Conservation (phyloP, 225 moss, liverwort and hornwort species). For the Physcomitrellopsis africana region DNA sequence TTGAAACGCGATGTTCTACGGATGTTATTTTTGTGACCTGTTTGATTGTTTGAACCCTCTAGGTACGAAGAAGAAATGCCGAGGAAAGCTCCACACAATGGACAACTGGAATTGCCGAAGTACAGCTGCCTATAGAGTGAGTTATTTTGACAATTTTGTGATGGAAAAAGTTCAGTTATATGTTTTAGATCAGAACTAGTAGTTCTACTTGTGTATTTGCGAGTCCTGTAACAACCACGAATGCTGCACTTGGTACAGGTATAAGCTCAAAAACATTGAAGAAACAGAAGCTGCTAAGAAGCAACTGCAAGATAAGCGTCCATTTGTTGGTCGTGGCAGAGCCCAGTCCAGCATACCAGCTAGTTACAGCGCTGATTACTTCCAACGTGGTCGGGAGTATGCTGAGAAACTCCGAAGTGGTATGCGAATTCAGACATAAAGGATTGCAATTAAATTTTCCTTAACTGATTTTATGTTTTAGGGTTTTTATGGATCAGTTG, state of each 20-base stretch:
- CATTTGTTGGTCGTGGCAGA: slow-evolving; percentile 84
- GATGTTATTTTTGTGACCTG: slow-evolving; percentile 6
- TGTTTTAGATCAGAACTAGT: background rate
- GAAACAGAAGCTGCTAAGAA: slow-evolving; percentile 99
- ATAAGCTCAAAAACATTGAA: slow-evolving; percentile 95
- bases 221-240: background rate
- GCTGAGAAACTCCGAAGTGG: slow-evolving; percentile 81
- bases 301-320: slow-evolving; percentile 86
- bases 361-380: slow-evolving; percentile 95
- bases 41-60: slow-evolving; percentile 1
- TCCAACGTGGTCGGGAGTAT: slow-evolving; percentile 88
- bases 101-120: slow-evolving; percentile 99
- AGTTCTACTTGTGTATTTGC: background rate
- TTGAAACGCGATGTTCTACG: background rate
- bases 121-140: slow-evolving; percentile 92
- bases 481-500: no score
- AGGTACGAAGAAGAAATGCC: slow-evolving; percentile 91
- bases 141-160: slow-evolving; percentile 1
- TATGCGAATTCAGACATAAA: slow-evolving; percentile 18
- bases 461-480: no score
- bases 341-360: slow-evolving; percentile 87
- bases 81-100: slow-evolving; percentile 99
- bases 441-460: no score
- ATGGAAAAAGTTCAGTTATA: background rate
- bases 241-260: slow-evolving; percentile 40